A percentile compares a stretch with the other conserved stretches of the same genome.
Conservation (phyloP, 331 rosid species). For the Acacia concinna region DNA sequence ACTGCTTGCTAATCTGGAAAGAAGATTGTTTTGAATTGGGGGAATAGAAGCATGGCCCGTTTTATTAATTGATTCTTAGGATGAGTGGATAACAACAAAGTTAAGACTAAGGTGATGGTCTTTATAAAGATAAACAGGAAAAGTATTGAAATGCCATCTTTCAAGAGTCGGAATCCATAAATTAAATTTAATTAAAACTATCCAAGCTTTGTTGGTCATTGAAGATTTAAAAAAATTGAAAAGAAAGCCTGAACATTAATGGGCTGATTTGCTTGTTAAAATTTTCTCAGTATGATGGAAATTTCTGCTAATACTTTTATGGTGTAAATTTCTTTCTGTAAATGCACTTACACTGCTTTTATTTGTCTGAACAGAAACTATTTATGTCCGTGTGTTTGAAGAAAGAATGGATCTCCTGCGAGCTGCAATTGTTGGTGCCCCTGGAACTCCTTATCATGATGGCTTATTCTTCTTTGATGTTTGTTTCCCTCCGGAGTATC, state of each 20-base stretch:
- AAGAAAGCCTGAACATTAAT: slow-evolving; percentile 3
- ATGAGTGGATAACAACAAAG: not conserved
- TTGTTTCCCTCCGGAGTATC: slow-evolving; percentile 81
- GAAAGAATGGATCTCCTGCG: slow-evolving; percentile 92
- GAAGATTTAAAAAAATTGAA: not conserved
- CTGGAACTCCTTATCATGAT: slow-evolving; percentile 96
- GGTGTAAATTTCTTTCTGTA: slow-evolving; percentile 18
- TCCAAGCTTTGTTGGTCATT: slow-evolving; percentile 3
- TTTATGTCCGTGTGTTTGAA: slow-evolving; percentile 80
- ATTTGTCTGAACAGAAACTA: slow-evolving; percentile 59
- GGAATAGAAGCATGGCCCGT: not conserved
- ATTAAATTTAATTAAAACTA: not conserved
- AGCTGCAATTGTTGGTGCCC: slow-evolving; percentile 84
- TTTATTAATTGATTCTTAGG: not conserved
- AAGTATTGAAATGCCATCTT: not conserved
- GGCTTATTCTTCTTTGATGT: slow-evolving; percentile 93
- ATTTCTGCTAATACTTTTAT: slow-evolving; percentile 23
- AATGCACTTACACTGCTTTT: slow-evolving; percentile 25
- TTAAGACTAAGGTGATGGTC: slow-evolving; percentile 7
- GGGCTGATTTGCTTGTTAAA: slow-evolving; percentile 24
- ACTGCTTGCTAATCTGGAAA: not conserved
- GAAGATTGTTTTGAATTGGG: not conserved
- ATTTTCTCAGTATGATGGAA: not conserved
- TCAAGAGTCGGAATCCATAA: not conserved
- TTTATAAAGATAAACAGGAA: not conserved